Base-by-base conservation (phyloP, 2,329 filamentous ascomycete genomes). In the Sclerotinia nivalis region DNA sequence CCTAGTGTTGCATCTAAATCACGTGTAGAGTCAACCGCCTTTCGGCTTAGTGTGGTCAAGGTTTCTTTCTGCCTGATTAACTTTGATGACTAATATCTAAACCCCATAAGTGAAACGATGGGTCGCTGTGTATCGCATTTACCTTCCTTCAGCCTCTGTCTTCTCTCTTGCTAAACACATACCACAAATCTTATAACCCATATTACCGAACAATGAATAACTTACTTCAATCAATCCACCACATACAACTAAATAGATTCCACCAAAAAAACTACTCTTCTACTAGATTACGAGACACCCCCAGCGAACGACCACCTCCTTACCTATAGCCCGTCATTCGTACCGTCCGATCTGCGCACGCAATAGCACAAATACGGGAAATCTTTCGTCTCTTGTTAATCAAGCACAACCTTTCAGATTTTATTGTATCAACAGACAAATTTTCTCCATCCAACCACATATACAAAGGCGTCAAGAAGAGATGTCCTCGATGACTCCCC, bases 381-480 rank as follows among this genome's bases (percentile, higher is more conserved):
- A 40, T 18, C 47, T 40, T 40, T 40, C 61, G 31, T 64, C 34
- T 52, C 45, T 64, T 40, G 13, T 64, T 20, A 50, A 50, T 22
- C 60, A 40, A 50, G 20, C 9, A 62, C 25, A 37, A 43, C 28
- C 43, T 34, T 25, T 49, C 20, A 9, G 4, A 50, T n/a, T 20
- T 37, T 22, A 43, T 22, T 25, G 15, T 28, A 40, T 25, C 12
- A 43, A 52, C 22, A 40, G 12, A 52, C 7, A 64, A n/a, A 25
- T 22, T 22, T 56, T 50, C 31, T 20, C 64, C 28, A n/a, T 37
- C 73, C 73, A 72, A 73, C 75, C 74, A 72, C 79, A 77, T 84
- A 84, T 84, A 83, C 84, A 81, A 82, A 81, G 82, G 84, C 73
- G 34, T 75, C 72, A 73, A 80, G 80, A 80, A 75, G 78, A 78